A percentile compares a stretch with the other conserved stretches of the same genome.
Evolutionary conservation across 306 rosid species (phyloP).

Genomic region (Dicorynia guianensis): DNA sequence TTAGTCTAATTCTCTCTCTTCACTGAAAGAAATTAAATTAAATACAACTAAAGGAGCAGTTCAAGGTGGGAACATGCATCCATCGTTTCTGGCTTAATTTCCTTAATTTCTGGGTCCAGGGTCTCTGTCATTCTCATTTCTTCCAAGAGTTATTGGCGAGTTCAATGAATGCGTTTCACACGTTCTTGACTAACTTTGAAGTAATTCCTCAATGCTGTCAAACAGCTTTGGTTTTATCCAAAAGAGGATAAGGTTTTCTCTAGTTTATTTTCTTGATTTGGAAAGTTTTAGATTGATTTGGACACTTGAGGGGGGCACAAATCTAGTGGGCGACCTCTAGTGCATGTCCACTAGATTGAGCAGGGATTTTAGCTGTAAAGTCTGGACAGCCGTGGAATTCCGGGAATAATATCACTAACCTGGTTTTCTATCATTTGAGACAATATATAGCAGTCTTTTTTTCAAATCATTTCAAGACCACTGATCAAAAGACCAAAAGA

Average conservation of each 20-base stretch:
- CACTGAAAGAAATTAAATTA: no score
- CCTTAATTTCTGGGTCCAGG: neutral
- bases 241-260: neutral
- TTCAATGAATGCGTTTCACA: conserved; percentile 8
- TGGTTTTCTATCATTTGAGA: neutral
- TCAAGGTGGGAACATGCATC: neutral
- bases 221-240: no score
- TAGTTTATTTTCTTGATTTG: conserved; percentile 19
- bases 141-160: neutral
- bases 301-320: neutral
- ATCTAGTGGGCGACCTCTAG: conserved; percentile 13
- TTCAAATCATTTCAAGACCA: neutral
- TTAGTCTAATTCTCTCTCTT: neutral
- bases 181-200: neutral
- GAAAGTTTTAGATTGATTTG: conserved; percentile 24
- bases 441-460: no score
- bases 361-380: neutral
- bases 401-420: neutral
- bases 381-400: neutral
- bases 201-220: no score
- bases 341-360: neutral
- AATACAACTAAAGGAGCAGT: neutral
- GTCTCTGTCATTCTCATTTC: neutral
- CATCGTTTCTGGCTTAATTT: neutral
- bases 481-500: neutral